phyloP scores from a whole-genome alignment of 2,329 filamentous ascomycete genomes.

The Metarhizium robertsii region DNA sequence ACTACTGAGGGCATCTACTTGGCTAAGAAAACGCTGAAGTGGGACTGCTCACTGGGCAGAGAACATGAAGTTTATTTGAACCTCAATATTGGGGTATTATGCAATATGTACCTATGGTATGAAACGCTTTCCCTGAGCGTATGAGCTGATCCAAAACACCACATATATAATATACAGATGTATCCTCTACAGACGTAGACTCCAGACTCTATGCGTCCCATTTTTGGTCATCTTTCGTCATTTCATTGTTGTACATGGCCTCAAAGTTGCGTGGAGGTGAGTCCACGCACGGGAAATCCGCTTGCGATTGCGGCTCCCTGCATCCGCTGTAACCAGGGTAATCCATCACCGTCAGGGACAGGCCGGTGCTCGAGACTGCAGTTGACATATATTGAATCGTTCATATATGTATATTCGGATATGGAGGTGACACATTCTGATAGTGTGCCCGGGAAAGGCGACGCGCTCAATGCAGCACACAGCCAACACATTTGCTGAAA shows the following conservation, averaged over 20 bases:
- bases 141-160: not conserved
- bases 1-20: too few relatives aligned
- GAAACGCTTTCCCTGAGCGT: not conserved
- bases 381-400: constrained; percentile 24
- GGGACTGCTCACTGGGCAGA: too few relatives aligned
- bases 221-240: not conserved
- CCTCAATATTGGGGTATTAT: constrained; percentile 24
- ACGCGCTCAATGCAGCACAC: constrained; percentile 24
- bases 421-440: constrained; percentile 23
- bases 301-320: constrained; percentile 22
- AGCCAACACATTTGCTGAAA: constrained; percentile 29
- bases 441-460: constrained; percentile 20
- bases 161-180: not conserved
- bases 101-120: constrained; percentile 1
- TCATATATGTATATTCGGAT: constrained; percentile 21
- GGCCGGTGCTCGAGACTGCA: constrained; percentile 23
- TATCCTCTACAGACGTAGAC: not conserved
- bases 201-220: not conserved
- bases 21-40: too few relatives aligned
- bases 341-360: constrained; percentile 17
- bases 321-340: constrained; percentile 19
- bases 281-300: constrained; percentile 21
- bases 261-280: constrained; percentile 3
- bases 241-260: not conserved
- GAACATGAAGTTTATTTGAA: constrained; percentile 41